Percentiles rank a stretch among this genome's conserved stretches.
phyloP scores from a whole-genome alignment of 2,329 filamentous ascomycete species.

The Colletotrichum liriopes region DNA sequence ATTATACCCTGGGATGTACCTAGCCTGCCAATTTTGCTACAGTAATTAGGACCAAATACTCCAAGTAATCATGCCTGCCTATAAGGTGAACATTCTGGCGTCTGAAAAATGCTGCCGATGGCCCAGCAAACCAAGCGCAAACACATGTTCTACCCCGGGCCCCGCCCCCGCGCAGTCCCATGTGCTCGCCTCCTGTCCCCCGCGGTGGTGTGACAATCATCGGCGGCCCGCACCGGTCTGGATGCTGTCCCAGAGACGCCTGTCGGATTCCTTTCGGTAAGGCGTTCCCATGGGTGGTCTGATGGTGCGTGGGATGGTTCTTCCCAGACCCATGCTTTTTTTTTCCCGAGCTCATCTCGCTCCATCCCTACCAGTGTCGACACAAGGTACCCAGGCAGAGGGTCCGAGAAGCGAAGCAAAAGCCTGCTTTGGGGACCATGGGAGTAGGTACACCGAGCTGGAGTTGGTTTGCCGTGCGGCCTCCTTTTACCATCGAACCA shows the following conservation, averaged over 20 bases:
- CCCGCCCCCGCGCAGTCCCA: conserved; percentile 18
- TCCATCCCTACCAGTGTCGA: background rate
- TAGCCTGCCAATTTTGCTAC: conserved; percentile 30
- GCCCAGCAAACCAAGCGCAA: background rate
- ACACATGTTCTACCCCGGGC: background rate
- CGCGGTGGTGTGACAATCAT: conserved; percentile 20
- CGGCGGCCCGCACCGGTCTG: conserved; percentile 9
- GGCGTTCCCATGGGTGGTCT: conserved; percentile 8
- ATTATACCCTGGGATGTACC: conserved; percentile 38
- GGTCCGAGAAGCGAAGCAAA: background rate
- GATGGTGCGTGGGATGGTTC: background rate
- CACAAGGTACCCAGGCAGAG: background rate
- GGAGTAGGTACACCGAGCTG: background rate
- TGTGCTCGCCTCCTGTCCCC: conserved; percentile 3
- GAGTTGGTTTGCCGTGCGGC: background rate
- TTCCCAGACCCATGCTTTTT: background rate
- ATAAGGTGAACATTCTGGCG: background rate
- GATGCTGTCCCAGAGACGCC: background rate
- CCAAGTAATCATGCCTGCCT: background rate
- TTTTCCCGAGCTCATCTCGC: background rate
- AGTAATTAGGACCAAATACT: conserved; percentile 17
- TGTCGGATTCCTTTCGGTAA: background rate
- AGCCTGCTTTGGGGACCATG: conserved; percentile 5
- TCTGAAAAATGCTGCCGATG: conserved; percentile 5
- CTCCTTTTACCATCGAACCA: conserved; percentile 10